These are phyloP conservation scores for Gyromitra esculenta DNA, from an alignment of 2,329 filamentous ascomycete species.

Conservation along the genomic window DNA sequence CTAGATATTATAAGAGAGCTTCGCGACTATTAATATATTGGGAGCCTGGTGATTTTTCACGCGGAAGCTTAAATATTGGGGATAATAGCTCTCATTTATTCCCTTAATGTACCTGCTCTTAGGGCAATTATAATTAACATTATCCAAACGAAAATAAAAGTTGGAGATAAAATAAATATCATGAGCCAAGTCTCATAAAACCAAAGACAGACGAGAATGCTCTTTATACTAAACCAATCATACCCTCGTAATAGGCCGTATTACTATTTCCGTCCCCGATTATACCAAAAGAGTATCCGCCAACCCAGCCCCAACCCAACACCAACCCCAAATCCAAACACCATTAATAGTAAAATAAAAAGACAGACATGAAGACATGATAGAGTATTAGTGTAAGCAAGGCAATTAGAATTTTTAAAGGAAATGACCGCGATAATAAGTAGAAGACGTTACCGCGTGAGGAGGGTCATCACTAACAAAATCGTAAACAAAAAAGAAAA, in stretches of 20 bases:
- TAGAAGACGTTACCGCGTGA: background rate
- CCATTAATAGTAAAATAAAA: background rate
- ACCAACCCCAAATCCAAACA: background rate
- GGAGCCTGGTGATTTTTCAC: too few species aligned
- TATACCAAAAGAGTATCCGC: background rate
- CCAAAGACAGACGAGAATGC: background rate
- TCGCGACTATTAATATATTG: too few species aligned
- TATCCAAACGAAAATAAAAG: too few species aligned
- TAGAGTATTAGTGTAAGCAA: background rate
- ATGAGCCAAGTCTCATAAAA: background rate
- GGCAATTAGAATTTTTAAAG: background rate
- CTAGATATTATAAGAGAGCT: too few species aligned
- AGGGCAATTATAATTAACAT: too few species aligned
- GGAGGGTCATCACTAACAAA: background rate
- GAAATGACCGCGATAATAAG: background rate
- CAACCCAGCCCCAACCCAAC: background rate
- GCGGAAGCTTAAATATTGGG: too few species aligned
- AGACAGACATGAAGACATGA: conserved; percentile 9
- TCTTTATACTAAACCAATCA: background rate
- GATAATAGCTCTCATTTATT: too few species aligned
- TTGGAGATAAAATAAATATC: too few species aligned
- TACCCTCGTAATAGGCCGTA: background rate
- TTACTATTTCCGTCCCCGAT: background rate
- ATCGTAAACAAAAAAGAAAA: background rate
- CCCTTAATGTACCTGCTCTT: too few species aligned